phyloP scores from a whole-genome alignment of 192 early-diverging fungal species.

The Mortierella alpina region DNA sequence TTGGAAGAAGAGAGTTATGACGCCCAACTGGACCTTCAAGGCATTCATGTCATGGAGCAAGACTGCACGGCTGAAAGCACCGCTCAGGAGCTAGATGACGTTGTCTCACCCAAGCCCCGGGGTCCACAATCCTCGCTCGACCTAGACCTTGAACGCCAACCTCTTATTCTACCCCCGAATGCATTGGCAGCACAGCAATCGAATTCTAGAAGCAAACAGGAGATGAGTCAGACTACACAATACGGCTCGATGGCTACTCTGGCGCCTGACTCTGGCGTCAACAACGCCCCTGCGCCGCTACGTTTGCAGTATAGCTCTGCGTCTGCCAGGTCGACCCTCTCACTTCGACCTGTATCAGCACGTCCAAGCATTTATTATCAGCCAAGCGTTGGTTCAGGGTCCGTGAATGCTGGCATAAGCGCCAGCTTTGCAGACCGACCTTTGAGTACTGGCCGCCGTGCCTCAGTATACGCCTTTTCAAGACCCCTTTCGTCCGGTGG shows the following conservation, averaged over 20 bases:
- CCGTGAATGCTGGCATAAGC: background rate
- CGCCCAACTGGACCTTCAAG: too few species aligned
- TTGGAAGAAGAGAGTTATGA: too few species aligned
- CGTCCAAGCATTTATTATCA: constrained; percentile 11
- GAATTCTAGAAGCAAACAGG: background rate
- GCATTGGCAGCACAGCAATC: constrained; percentile 12
- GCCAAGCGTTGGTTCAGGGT: constrained; percentile 1
- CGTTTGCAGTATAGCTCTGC: background rate
- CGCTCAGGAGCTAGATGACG: background rate
- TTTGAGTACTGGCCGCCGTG: background rate
- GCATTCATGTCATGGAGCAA: too few species aligned
- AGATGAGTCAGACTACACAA: background rate
- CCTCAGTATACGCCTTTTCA: constrained; percentile 2
- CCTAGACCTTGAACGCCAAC: constrained; percentile 24
- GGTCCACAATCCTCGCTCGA: background rate
- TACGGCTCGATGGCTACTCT: constrained; percentile 42
- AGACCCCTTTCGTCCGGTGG: constrained; percentile 21
- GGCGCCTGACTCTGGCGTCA: constrained; percentile 1
- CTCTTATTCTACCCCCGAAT: constrained; percentile 16
- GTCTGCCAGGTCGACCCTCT: constrained; percentile 33
- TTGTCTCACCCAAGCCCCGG: background rate
- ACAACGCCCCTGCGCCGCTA: background rate
- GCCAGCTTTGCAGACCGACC: constrained; percentile 6
- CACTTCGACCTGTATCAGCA: background rate
- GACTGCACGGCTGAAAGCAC: background rate